Evolutionary conservation across 768 basidiomycete genomes (phyloP).

Genomic region (Psilocybe cyanescens): DNA sequence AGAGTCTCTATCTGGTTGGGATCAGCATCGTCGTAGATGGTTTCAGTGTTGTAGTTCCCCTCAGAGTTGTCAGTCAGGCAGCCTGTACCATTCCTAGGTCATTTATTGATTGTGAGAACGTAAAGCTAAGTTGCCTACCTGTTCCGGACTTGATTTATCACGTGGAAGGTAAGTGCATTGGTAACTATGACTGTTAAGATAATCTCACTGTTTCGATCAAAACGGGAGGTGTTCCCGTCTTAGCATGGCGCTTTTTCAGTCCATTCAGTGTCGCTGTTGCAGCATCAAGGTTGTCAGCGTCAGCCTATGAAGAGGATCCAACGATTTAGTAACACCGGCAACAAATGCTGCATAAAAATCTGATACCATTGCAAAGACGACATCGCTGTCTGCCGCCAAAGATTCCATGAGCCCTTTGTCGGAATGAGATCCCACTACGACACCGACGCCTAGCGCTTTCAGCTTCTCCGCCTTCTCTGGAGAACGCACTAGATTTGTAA

Average conservation of each 20-base stretch:
- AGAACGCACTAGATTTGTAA: conserved; percentile 50
- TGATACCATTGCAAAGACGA: conserved; percentile 41
- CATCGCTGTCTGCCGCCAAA: conserved; percentile 42
- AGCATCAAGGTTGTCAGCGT: conserved; percentile 43
- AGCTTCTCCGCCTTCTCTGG: conserved; percentile 49
- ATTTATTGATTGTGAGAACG: neutral
- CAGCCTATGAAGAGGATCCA: conserved; percentile 25
- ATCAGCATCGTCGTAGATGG: conserved; percentile 54
- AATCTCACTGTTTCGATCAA: conserved; percentile 59
- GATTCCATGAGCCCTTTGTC: conserved; percentile 37
- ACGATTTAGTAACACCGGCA: too few species aligned
- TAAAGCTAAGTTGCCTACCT: conserved; percentile 40
- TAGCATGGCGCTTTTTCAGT: conserved; percentile 44
- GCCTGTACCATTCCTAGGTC: conserved; percentile 23
- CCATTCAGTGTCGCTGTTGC: conserved; percentile 52
- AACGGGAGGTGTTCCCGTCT: conserved; percentile 43
- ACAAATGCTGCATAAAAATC: too few species aligned
- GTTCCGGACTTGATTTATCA: neutral
- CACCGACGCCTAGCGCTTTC: conserved; percentile 37
- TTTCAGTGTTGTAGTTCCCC: conserved; percentile 38
- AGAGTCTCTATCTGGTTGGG: conserved; percentile 48
- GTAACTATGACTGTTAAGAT: neutral
- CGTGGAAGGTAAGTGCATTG: neutral
- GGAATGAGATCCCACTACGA: conserved; percentile 45
- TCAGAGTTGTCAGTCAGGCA: conserved; percentile 46